Conservation (phyloP, 129 eudicot genomes). For the Tagetes erecta region DNA sequence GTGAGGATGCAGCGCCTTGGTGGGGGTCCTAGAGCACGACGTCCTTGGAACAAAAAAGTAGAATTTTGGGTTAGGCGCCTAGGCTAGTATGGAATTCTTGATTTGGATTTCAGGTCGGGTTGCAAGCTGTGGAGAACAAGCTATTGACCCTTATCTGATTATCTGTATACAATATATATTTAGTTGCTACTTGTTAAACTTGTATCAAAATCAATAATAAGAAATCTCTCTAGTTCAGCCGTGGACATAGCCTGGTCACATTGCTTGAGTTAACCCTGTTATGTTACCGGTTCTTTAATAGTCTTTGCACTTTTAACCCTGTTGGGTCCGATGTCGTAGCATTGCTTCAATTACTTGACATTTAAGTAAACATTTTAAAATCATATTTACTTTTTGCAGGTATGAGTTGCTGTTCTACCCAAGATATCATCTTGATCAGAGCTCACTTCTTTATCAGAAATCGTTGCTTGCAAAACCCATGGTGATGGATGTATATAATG, state of each 20-base stretch:
- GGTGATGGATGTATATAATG: slow-evolving; percentile 96
- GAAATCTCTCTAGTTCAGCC: neutral
- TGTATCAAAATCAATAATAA: neutral
- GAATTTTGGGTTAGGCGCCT: neutral
- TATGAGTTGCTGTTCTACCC: slow-evolving; percentile 95
- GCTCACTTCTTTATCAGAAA: slow-evolving; percentile 82
- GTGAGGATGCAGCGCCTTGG: neutral
- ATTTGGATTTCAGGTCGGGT: neutral
- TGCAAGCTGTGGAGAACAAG: neutral
- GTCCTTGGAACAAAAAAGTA: neutral
- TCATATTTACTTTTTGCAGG: slow-evolving; percentile 48
- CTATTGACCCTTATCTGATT: neutral
- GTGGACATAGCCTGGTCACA: neutral
- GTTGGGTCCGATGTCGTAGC: neutral
- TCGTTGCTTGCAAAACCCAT: slow-evolving; percentile 76
- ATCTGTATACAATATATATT: neutral
- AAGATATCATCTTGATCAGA: slow-evolving; percentile 96
- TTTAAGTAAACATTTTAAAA: neutral
- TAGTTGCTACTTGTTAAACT: neutral
- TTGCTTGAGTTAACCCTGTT: neutral
- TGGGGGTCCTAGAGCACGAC: neutral
- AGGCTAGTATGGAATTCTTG: neutral
- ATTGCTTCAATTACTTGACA: neutral
- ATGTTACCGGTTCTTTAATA: neutral
- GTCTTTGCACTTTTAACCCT: neutral